A percentile compares a stretch with the other conserved stretches of the same genome.
Conservation (phyloP, 352 stramenopile species). For the Peronospora farinosa region DNA sequence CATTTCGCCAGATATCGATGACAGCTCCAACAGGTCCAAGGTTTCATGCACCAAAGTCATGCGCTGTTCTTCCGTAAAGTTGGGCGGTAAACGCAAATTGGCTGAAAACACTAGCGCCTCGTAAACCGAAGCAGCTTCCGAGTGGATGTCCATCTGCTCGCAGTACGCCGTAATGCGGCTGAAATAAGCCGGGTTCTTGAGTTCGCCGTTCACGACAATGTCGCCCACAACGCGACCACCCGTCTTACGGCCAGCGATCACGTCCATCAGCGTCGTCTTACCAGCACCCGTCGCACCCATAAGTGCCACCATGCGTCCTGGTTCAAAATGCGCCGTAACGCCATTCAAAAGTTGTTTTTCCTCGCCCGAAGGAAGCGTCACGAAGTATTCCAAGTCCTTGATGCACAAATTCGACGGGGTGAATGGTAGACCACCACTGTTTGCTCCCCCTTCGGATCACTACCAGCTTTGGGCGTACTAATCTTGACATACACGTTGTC, state of each 20-base stretch:
- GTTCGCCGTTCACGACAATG: conserved; percentile 85
- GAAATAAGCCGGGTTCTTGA: conserved; percentile 78
- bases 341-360: conserved; percentile 41
- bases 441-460: conserved; percentile 2
- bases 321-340: conserved; percentile 50
- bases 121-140: conserved; percentile 72
- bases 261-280: conserved; percentile 61
- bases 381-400: conserved; percentile 46
- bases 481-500: conserved; percentile 35
- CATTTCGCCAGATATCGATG: conserved; percentile 36
- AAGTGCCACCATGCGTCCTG: conserved; percentile 57
- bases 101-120: conserved; percentile 90
- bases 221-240: conserved; percentile 66
- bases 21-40: conserved; percentile 53
- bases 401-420: conserved; percentile 43
- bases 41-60: conserved; percentile 52
- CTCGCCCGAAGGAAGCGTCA: conserved; percentile 54
- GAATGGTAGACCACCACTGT: conserved; percentile 34
- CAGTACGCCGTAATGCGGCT: conserved; percentile 49
- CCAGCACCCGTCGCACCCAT: conserved; percentile 64
- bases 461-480: conserved; percentile 11
- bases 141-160: conserved; percentile 87
- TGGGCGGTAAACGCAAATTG: conserved; percentile 64
- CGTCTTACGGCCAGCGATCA: conserved; percentile 53
- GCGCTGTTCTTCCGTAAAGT: conserved; percentile 33